Base-by-base conservation (phyloP, 176 grass and related monocot species). In the Panicum miliaceum region DNA sequence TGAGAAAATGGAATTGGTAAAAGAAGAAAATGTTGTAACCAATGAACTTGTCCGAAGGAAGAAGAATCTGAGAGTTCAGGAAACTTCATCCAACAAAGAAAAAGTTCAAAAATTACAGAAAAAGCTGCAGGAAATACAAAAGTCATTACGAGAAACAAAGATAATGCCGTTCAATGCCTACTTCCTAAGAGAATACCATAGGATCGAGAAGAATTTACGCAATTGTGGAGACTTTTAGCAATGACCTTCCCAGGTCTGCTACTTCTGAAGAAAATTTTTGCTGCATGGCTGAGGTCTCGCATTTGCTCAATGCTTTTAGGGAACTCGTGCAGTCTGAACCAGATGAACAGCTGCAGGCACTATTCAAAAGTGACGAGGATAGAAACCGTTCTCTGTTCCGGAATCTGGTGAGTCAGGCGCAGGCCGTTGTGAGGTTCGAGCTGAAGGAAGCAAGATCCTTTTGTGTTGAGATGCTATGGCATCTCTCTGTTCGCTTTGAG, bases 221-320 rank as follows among this genome's bases (percentile, higher is more conserved):
- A n/a, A n/a, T n/a, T n/a, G 69, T 94, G 3, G 29, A 78, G 0
- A 87, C 29, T 6, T 82, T 92, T 19, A 9, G 56, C 6, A 0
- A 75, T 27, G 84, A 94, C 84, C 84, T 94, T 14, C 90, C 94
- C 2, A 83, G 77, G 15, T 80, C 78, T 7, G 32, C 72, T 4
- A 78, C 89, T 0, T 54, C 92, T 16, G 12, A 62, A 26, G 23
- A 19, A 19, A 84, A 82, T 37, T 88, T 81, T 10, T 0, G 40
- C 59, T 8, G 37, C 26, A 87, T 97, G 83, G 14, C 20, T 0
- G 56, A 66, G 42, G 19, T 57, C 0, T 12, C 90, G 8, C 9
- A 3, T 8, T 58, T 68, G 38, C 81, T 97, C 3, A 4, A 56
- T 15, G 34, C 3, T 6, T 82, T 94, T 23, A 7, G 58, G 6